phyloP scores from a whole-genome alignment of 352 stramenopile genomes.

The Globisporangium mamillatum region DNA sequence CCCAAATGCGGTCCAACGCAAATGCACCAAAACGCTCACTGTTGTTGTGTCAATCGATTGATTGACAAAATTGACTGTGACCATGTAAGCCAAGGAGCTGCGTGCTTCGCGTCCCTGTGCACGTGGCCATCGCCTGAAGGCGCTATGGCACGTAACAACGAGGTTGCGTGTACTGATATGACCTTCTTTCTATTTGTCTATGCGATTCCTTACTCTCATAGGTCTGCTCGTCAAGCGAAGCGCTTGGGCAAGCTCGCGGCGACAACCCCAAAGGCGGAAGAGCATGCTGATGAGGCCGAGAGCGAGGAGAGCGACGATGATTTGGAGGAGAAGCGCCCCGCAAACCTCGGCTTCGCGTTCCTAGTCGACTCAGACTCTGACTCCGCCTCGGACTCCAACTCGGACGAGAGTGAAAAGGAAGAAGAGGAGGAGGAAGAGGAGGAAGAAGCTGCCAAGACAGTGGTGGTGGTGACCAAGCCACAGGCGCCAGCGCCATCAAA shows the following conservation, averaged over 20 bases:
- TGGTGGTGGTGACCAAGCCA: conserved; percentile 11
- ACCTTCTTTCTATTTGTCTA: background rate
- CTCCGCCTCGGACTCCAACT: conserved; percentile 53
- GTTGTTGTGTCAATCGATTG: background rate
- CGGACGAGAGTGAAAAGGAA: conserved; percentile 25
- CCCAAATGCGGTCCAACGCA: no score
- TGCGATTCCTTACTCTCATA: conserved; percentile 14
- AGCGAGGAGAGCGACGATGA: conserved; percentile 36
- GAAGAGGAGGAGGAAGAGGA: conserved; percentile 22
- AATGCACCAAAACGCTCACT: no score
- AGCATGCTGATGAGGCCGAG: conserved; percentile 11
- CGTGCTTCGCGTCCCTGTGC: background rate
- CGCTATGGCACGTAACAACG: background rate
- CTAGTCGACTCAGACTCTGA: conserved; percentile 69
- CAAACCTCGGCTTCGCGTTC: conserved; percentile 66
- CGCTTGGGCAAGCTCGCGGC: conserved; percentile 48
- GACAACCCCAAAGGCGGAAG: conserved; percentile 34
- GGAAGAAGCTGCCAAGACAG: conserved; percentile 14
- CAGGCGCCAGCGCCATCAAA: conserved; percentile 11
- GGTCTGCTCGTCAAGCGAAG: conserved; percentile 81
- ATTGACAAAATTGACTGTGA: background rate
- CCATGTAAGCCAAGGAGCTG: background rate
- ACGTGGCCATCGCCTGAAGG: background rate
- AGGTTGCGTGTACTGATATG: no score
- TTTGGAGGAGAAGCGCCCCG: conserved; percentile 51